These are phyloP conservation scores for Dothideomycetes sp. DNA, from an alignment of 2,329 filamentous ascomycete species.

Conservation along the genomic window DNA sequence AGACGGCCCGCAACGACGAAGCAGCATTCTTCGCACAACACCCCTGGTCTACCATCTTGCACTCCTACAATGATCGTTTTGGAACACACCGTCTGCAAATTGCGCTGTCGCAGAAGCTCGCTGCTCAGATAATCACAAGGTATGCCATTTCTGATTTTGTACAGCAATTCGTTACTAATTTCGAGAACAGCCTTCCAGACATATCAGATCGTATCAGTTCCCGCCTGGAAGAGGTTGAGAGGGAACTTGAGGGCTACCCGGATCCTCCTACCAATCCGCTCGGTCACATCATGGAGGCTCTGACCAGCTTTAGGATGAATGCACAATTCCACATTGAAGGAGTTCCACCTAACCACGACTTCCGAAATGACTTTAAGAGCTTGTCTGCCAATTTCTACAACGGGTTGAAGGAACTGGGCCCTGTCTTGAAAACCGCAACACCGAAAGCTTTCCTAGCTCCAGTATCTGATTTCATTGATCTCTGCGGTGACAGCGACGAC, in stretches of 20 bases:
- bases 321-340: conserved; percentile 46
- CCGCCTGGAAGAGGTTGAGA: conserved; percentile 41
- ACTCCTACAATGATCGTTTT: conserved; percentile 31
- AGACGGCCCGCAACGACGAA: conserved; percentile 38
- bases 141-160: conserved; percentile 11
- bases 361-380: conserved; percentile 32
- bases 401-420: conserved; percentile 20
- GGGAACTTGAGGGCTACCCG: conserved; percentile 48
- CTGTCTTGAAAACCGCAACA: conserved; percentile 14
- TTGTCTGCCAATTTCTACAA: conserved; percentile 35
- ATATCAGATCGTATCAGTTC: conserved; percentile 33
- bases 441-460: conserved; percentile 13
- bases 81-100: conserved; percentile 41
- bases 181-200: conserved; percentile 23
- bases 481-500: conserved; percentile 13
- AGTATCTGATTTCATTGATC: conserved; percentile 9
- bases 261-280: conserved; percentile 54
- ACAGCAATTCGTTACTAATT: conserved; percentile 6
- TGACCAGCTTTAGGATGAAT: conserved; percentile 45
- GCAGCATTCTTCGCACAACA: conserved; percentile 35
- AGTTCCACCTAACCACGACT: conserved; percentile 26
- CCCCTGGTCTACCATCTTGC: conserved; percentile 37
- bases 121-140: conserved; percentile 31
- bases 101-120: conserved; percentile 37
- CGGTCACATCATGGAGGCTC: conserved; percentile 49